Evolutionary conservation across 2,329 filamentous ascomycete species (phyloP).

Genomic region (Xylariales sp.): DNA sequence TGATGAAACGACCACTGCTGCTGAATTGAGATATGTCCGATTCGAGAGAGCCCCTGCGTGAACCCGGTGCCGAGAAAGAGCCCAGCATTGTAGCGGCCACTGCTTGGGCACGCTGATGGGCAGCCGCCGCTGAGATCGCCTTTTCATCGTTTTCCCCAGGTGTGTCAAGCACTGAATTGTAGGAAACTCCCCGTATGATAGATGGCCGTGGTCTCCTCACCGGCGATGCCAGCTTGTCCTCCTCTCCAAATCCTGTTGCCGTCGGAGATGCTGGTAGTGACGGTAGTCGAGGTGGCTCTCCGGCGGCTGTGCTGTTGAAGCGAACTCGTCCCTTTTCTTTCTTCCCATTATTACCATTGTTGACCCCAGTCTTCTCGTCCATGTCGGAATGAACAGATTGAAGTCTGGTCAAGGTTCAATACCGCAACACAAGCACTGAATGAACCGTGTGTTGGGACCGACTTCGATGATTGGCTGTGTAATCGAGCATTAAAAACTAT

Average conservation of each 20-base stretch:
- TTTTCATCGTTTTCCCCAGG: conserved; percentile 22
- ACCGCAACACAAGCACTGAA: too few relatives aligned
- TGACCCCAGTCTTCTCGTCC: neutral
- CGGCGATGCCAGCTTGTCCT: conserved; percentile 11
- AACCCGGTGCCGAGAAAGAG: conserved; percentile 30
- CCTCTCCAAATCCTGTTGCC: conserved; percentile 11
- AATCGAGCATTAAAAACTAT: too few relatives aligned
- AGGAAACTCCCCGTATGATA: conserved; percentile 37
- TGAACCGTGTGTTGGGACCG: too few relatives aligned
- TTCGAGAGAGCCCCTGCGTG: conserved; percentile 31
- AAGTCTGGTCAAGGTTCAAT: too few relatives aligned
- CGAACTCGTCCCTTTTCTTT: conserved; percentile 44
- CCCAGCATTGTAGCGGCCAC: conserved; percentile 35
- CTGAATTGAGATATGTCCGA: conserved; percentile 27
- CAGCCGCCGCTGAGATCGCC: conserved; percentile 33
- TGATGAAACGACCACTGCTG: conserved; percentile 22
- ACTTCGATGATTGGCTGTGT: too few relatives aligned
- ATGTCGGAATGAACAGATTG: too few relatives aligned
- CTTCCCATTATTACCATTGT: conserved; percentile 16
- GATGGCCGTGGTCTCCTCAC: conserved; percentile 33
- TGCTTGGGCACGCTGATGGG: conserved; percentile 37
- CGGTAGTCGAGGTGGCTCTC: conserved; percentile 20
- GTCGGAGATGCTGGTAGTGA: conserved; percentile 11
- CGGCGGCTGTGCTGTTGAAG: conserved; percentile 41
- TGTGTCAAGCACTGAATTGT: conserved; percentile 30